phyloP scores from a whole-genome alignment of 2,329 filamentous ascomycete species.

The Pseudogymnoascus sp. region DNA sequence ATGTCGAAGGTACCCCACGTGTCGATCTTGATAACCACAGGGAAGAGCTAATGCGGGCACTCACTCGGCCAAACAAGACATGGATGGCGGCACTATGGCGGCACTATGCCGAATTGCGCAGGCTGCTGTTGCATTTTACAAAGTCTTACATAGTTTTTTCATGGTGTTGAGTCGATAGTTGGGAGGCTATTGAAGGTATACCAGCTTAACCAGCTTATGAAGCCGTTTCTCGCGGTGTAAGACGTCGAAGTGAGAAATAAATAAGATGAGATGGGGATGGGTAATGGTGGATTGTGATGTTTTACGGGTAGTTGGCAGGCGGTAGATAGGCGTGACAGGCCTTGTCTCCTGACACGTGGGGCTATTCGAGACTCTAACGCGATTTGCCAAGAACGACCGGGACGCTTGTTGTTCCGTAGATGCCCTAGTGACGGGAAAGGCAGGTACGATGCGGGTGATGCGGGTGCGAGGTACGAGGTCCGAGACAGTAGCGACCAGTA shows the following conservation, averaged over 20 bases:
- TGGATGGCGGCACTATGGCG: background rate
- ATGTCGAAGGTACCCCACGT: background rate
- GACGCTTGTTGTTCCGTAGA: background rate
- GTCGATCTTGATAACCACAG: conserved; percentile 7
- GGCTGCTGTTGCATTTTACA: background rate
- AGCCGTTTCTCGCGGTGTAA: background rate
- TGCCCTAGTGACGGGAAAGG: background rate
- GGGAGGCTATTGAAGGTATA: background rate
- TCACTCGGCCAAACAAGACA: background rate
- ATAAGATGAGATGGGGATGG: background rate
- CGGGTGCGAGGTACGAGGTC: background rate
- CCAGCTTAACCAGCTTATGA: background rate
- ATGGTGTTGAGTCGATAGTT: background rate
- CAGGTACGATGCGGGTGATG: background rate
- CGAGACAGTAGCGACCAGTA: conserved; percentile 25
- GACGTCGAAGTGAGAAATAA: background rate
- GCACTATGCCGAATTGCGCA: background rate
- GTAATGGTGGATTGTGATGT: background rate
- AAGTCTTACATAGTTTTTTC: background rate
- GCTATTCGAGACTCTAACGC: background rate
- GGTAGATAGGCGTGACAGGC: background rate
- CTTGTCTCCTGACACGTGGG: background rate
- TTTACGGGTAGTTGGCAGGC: too few species aligned
- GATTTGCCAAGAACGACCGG: background rate
- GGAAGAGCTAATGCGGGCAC: conserved; percentile 2